Evolutionary conservation across 441 rosid species (phyloP), one percentile per base, ranked within the genome.

Genomic region (Mallotus japonicus): DNA sequence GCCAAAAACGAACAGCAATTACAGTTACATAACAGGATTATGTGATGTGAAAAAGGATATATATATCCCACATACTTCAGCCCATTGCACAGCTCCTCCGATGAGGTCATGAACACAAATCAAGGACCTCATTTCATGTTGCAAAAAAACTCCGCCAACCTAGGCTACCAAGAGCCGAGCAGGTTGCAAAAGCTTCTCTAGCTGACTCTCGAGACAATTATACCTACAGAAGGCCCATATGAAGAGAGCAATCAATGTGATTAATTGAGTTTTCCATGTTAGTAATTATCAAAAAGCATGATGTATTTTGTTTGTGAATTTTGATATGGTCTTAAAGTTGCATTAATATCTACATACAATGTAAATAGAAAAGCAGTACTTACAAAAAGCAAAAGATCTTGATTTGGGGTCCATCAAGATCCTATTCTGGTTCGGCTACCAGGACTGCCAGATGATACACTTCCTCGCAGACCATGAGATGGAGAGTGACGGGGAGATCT

Each of bases 391-490:
- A 76, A 71, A 69, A 46, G 20, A 69, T 73, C 58, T 68, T 60
- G 59, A 50, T 40, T 71, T 20, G 14, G 56, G 63, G 67, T 82
- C 84, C 34, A 56, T 62, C 54, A 70, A 6, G 75, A 57, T 22
- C 75, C 70, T 76, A 82, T 83, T 84, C 82, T 85, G 85, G 81
- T 86, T 65, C 87, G 86, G 79, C 86, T 85, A 59, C 87, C 76
- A 20, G 86, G 69, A 71, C 87, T 84, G 62, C 83, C 65, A 74
- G 68, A 74, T 47, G 68, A 72, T 56, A 73, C 59, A 69, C 79
- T 80, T 72, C 76, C 88, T 65, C 87, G 84, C 19, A 42, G 59
- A 54, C 82, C 82, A 68, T 75, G 80, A 60, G 86, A 68, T 20
- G 76, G 65, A 47, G 55, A 75, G 24, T 59, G 78, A 20, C 76